phyloP scores from a whole-genome alignment of 371 early-diverging fungal species.

The Batrachochytrium dendrobatidis region DNA sequence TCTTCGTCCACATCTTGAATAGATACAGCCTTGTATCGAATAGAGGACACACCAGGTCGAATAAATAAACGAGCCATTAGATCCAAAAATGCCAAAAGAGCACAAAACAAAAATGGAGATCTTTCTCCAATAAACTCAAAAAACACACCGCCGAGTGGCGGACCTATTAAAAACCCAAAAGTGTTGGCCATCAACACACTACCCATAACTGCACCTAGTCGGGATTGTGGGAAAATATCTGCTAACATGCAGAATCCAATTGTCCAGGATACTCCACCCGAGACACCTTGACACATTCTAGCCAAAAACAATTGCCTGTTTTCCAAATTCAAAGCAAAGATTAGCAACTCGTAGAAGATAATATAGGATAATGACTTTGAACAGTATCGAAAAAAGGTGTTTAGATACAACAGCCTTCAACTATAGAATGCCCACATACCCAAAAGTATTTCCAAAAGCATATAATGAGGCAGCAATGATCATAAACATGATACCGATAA shows the following conservation, averaged over 20 bases:
- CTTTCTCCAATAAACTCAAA: conserved; percentile 57
- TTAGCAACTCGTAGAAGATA: no score
- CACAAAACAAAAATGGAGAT: conserved; percentile 70
- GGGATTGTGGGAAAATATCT: conserved; percentile 66
- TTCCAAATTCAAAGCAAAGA: no score
- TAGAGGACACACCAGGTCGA: not conserved
- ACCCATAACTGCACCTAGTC: conserved; percentile 71
- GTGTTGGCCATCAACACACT: conserved; percentile 64
- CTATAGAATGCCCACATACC: no score
- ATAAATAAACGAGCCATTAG: conserved; percentile 52
- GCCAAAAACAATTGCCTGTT: conserved; percentile 51
- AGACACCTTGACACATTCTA: conserved; percentile 68
- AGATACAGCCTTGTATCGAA: not conserved
- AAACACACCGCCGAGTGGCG: conserved; percentile 67
- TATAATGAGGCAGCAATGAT: conserved; percentile 61
- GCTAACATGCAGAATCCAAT: conserved; percentile 49
- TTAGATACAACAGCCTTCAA: no score
- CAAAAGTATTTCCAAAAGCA: not conserved
- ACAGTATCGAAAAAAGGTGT: no score
- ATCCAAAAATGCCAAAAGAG: conserved; percentile 59
- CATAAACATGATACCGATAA: conserved; percentile 62
- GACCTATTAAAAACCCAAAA: conserved; percentile 57
- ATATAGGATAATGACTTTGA: no score
- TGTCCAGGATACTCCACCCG: conserved; percentile 71
- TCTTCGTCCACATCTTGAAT: no score